A percentile compares a stretch with the other conserved stretches of the same genome.
phyloP scores from a whole-genome alignment of 352 stramenopile species.

The Plasmopara viticola region DNA sequence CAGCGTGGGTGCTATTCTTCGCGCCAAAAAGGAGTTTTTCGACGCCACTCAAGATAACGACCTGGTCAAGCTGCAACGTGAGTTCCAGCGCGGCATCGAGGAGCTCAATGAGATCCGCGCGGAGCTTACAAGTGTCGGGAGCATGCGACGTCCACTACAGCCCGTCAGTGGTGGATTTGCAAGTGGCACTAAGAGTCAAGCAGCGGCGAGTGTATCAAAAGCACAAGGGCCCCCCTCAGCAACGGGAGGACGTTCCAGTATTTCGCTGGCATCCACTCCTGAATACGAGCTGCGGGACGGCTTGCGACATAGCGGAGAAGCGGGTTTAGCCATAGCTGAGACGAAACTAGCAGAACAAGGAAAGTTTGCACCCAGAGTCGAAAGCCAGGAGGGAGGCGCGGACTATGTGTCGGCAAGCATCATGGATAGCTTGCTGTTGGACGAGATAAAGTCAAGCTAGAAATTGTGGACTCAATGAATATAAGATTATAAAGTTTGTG shows the following conservation, averaged over 20 bases:
- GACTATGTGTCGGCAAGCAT: conserved; percentile 81
- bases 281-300: conserved; percentile 21
- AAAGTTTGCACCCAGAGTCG: conserved; percentile 45
- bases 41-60: conserved; percentile 76
- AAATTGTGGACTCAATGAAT: no score
- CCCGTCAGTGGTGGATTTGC: conserved; percentile 18
- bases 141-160: conserved; percentile 48
- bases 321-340: conserved; percentile 56
- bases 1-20: conserved; percentile 59
- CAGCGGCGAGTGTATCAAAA: not conserved
- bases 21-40: conserved; percentile 81
- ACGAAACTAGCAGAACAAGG: conserved; percentile 48
- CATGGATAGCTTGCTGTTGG: conserved; percentile 66
- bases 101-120: conserved; percentile 77
- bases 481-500: no score
- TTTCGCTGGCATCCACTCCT: conserved; percentile 31
- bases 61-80: conserved; percentile 69
- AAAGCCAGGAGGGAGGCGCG: conserved; percentile 64
- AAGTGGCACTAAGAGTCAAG: conserved; percentile 10
- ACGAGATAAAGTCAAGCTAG: conserved; percentile 9
- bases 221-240: not conserved
- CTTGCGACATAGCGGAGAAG: conserved; percentile 30
- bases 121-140: conserved; percentile 66
- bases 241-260: conserved; percentile 25
- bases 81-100: conserved; percentile 71